Percentiles rank a stretch among this genome's conserved stretches.
These are phyloP conservation scores for Vaccinium myrtillus DNA, from an alignment of 148 eudicot species.

Conservation along the genomic window DNA sequence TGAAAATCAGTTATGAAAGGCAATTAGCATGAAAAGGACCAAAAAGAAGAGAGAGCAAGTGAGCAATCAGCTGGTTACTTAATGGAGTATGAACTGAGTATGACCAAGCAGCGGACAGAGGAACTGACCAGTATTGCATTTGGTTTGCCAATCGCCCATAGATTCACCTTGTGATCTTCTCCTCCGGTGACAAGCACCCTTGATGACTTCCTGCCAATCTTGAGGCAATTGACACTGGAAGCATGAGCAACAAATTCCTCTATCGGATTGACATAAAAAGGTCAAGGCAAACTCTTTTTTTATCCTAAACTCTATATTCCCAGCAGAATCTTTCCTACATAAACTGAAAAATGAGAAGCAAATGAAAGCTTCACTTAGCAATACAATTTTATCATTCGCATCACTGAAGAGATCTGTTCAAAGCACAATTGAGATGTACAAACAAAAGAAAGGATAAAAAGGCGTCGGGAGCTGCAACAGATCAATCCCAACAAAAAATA, in stretches of 20 bases:
- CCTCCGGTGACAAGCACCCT: slow-evolving; percentile 97
- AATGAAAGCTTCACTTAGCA: background rate
- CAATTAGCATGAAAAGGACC: background rate
- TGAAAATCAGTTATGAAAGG: slow-evolving; percentile 13
- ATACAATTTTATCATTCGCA: background rate
- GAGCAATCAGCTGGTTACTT: background rate
- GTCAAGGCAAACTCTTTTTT: slow-evolving; percentile 42
- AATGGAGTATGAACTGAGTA: background rate
- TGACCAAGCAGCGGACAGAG: background rate
- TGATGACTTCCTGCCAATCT: slow-evolving; percentile 94
- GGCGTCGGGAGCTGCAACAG: background rate
- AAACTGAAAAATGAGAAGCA: too few species aligned
- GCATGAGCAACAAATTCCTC: slow-evolving; percentile 99
- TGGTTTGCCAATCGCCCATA: slow-evolving; percentile 99
- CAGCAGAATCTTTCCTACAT: background rate
- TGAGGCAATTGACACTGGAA: slow-evolving; percentile 83
- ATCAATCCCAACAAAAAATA: background rate
- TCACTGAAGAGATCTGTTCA: slow-evolving; percentile 3
- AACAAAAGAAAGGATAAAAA: background rate
- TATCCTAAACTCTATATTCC: background rate
- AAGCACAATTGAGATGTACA: background rate
- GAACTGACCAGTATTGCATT: slow-evolving; percentile 84
- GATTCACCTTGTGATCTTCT: slow-evolving; percentile 97
- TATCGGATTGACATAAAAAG: slow-evolving; percentile 17
- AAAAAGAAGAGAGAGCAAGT: background rate